Conservation (phyloP, 1,284 basidiomycete species). For the Puccinia sorghi region DNA sequence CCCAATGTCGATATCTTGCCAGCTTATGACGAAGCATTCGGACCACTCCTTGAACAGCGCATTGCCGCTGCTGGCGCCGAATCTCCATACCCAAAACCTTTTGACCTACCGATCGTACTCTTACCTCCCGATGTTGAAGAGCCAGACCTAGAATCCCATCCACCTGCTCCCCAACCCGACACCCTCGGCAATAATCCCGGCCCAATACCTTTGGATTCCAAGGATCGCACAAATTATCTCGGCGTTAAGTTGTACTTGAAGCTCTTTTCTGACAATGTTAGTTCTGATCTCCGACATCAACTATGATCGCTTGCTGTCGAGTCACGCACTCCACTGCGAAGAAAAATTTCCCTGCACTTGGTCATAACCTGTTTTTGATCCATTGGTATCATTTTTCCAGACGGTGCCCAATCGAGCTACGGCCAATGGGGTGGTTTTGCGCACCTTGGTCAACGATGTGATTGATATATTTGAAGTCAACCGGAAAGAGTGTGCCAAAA, state of each 20-base stretch:
- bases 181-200: constrained; percentile 74
- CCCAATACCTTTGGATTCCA: constrained; percentile 60
- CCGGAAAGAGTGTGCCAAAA: constrained; percentile 85
- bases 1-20: constrained; percentile 66
- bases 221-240: constrained; percentile 42
- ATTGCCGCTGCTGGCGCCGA: constrained; percentile 63
- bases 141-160: constrained; percentile 66
- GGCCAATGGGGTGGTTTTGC: constrained; percentile 76
- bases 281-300: constrained; percentile 47
- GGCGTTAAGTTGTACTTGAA: constrained; percentile 59
- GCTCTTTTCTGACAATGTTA: constrained; percentile 78
- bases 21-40: constrained; percentile 65
- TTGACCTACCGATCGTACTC: constrained; percentile 72
- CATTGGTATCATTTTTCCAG: constrained; percentile 60
- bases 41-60: constrained; percentile 64
- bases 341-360: constrained; percentile 3
- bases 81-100: constrained; percentile 62
- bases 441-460: constrained; percentile 75
- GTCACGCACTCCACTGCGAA: constrained; percentile 31
- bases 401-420: constrained; percentile 73
- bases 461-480: constrained; percentile 93
- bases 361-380: background rate
- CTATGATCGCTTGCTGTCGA: background rate
- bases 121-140: constrained; percentile 85
- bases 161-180: constrained; percentile 65